Percentiles rank a stretch among this genome's conserved stretches.
Conservation (phyloP, 2,329 filamentous ascomycete species). For the Onygenales sp. region DNA sequence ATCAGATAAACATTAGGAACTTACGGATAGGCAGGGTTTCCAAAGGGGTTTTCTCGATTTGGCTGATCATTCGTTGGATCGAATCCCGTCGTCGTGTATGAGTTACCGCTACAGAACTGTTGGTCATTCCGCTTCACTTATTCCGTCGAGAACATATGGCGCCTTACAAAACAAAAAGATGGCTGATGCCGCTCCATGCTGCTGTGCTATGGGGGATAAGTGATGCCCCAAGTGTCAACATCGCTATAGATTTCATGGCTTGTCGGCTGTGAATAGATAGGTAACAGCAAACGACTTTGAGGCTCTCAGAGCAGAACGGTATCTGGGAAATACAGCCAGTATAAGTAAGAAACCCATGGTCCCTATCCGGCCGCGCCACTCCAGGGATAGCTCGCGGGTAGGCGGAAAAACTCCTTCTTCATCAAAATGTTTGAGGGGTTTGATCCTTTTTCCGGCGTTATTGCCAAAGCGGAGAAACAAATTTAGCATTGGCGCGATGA, state of each 20-base stretch:
- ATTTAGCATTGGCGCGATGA: no score
- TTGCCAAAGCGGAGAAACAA: no score
- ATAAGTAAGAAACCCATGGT: no score
- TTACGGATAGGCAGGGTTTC: conserved; percentile 47
- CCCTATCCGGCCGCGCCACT: no score
- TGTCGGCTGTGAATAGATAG: neutral
- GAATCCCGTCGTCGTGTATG: conserved; percentile 50
- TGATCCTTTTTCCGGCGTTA: no score
- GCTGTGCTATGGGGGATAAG: neutral
- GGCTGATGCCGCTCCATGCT: neutral
- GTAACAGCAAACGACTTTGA: no score
- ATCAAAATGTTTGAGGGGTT: no score
- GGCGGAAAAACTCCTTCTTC: no score
- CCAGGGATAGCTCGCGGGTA: no score
- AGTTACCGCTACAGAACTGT: conserved; percentile 37
- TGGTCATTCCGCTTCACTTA: neutral
- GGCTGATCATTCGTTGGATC: conserved; percentile 41
- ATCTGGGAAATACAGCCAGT: no score
- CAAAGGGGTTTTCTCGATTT: conserved; percentile 42
- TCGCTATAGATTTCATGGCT: neutral
- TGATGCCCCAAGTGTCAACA: neutral
- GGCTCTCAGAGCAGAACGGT: no score
- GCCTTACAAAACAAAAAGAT: conserved; percentile 2
- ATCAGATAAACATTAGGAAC: neutral
- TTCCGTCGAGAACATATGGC: neutral